Base-by-base conservation (phyloP, 352 stramenopile species). In the Phytophthora tentaculata region DNA sequence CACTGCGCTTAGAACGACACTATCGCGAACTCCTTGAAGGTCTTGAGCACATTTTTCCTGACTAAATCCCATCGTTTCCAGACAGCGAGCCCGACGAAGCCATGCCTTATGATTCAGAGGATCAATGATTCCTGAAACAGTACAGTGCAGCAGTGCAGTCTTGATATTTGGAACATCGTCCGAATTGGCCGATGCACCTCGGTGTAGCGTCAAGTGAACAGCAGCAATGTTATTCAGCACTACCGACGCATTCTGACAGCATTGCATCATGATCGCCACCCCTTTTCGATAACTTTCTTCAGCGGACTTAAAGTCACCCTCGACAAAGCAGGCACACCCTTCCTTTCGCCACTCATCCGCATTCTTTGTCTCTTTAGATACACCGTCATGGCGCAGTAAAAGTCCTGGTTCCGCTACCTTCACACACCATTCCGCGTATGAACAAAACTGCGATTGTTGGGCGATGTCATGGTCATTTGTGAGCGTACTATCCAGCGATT, bases 61-160 rank as follows among this genome's bases (percentile, higher is more conserved):
- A 2, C 28, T 24, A 26, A 64, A 71, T 2, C 59, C 59, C 44
- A 77, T 22, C 3, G 44, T 45, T 41, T 64, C 16, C n/a, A 77
- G 65, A 8, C 68, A 71, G 0, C 64, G 45, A 1, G 45, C 39
- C n/a, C 64, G 63, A 61, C 72, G 59, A 55, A 62, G 6, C 72
- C 72, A 79, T n/a, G 59, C 68, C 17, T 76, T 79, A 41, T 45
- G 7, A 16, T 79, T 79, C 0, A 74, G 37, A 1, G 68, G 64
- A 10, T 77, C 72, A 0, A 79, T 47, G 5, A 77, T 67, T 1
- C 68, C 72, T 29, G 72, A 64, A 39, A 79, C 64, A 0, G 63
- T 72, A 43, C 59, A 69, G 14, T 77, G 74, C 19, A 79, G 32
- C 20, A 74, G 2, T 35, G 47, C 47, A 4, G 26, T 5, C 23